Evolutionary conservation across 2,329 filamentous ascomycete genomes (phyloP), one percentile per base, ranked within the genome.

Genomic region (Penicillium hesseltinei): DNA sequence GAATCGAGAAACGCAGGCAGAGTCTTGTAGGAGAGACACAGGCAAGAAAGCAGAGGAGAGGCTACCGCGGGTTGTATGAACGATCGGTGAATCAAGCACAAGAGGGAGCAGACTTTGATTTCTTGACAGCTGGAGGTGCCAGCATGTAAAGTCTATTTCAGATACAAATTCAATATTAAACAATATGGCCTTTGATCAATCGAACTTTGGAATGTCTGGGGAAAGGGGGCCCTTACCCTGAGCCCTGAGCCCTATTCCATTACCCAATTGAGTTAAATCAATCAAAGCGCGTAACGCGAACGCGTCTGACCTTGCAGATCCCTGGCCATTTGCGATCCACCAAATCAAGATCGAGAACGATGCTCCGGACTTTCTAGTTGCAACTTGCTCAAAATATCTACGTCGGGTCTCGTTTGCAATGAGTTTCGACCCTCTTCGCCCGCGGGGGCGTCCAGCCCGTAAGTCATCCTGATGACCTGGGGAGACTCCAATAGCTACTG

Each of bases 381-480:
- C 27, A 21, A 50, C 40, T 46, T 50, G 21, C 38, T 48, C 48
- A n/a, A 45, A 53, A 33, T 25, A 38, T 42, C 27, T 36, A 43
- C 45, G 6, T 23, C 31, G 27, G 31, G 9, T 38, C 11, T 40
- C 23, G 13, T 56, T 57, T 38, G 54, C 48, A 56, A 77, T 77
- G 75, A 69, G 68, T 57, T 70, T 64, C 47, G 74, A 76, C 62
- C 62, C 65, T 50, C 65, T 71, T 54, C 71, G 71, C 58, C 73
- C 75, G 38, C 70, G 75, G 58, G 75, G 71, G 59, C 68, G 75
- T 56, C 76, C 75, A 62, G 81, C 81, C 67, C 81, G 80, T 82
- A 70, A 71, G 80, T 73, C 40, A 47, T 35, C 17, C 19, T 33
- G 4, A 13, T 48, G 33, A 35, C 13, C 15, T 31, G n/a, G 38